These are phyloP conservation scores for Auricularia heimuer DNA, from an alignment of 768 basidiomycete species.

Conservation along the genomic window DNA sequence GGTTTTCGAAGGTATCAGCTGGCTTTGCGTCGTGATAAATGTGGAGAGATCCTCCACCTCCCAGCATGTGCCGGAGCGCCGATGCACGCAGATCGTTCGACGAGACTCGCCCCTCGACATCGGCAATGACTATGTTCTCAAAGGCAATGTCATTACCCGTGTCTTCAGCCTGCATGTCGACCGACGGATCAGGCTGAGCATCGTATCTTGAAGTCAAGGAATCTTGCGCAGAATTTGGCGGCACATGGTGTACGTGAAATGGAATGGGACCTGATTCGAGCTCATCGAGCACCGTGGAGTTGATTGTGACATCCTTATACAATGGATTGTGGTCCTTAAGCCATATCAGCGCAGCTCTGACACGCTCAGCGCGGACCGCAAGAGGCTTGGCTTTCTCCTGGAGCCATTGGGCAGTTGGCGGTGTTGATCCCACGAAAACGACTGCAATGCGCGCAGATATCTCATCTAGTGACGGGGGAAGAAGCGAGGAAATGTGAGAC, in stretches of 20 bases:
- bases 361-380: conserved; percentile 21
- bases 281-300: conserved; percentile 14
- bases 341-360: conserved; percentile 20
- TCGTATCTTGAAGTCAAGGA: conserved; percentile 12
- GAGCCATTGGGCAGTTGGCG: background rate
- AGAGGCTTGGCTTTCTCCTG: conserved; percentile 26
- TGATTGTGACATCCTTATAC: conserved; percentile 16
- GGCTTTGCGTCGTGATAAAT: conserved; percentile 24
- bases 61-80: conserved; percentile 24
- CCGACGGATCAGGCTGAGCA: background rate
- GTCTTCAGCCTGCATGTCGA: conserved; percentile 10
- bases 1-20: conserved; percentile 29
- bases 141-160: conserved; percentile 9
- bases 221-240: conserved; percentile 9
- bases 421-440: too few species aligned
- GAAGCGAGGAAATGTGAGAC: too few species aligned
- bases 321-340: background rate
- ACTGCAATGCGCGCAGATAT: too few species aligned
- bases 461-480: too few species aligned
- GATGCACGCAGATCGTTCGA: conserved; percentile 23
- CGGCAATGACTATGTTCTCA: conserved; percentile 22
- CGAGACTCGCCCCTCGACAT: conserved; percentile 21
- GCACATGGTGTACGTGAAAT: conserved; percentile 21
- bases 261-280: conserved; percentile 15
- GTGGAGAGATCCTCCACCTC: conserved; percentile 19